Conservation (phyloP, 2,329 filamentous ascomycete species). For the Pestalotiopsis sp. region DNA sequence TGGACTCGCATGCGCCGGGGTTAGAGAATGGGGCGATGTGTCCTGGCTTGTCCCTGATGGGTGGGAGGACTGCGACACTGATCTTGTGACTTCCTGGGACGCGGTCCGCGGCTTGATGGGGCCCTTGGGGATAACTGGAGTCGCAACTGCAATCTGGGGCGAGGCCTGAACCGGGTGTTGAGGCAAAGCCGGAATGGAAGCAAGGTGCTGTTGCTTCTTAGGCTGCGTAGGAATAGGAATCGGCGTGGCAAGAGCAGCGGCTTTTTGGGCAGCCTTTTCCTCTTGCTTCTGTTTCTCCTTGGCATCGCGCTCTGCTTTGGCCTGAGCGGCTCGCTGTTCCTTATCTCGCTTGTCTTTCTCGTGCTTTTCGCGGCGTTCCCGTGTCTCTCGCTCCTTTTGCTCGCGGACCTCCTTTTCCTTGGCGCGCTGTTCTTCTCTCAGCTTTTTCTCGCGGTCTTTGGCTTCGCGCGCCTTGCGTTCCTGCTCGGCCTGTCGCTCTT, state of each 20-base stretch:
- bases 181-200: slow-evolving; percentile 54
- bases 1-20: slow-evolving; percentile 67
- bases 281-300: slow-evolving; percentile 49
- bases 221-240: slow-evolving; percentile 41
- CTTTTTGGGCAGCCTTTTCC: slow-evolving; percentile 45
- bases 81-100: slow-evolving; percentile 77
- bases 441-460: slow-evolving; percentile 81
- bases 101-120: slow-evolving; percentile 75
- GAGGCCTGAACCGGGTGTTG: slow-evolving; percentile 69
- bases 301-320: slow-evolving; percentile 48
- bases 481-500: slow-evolving; percentile 80
- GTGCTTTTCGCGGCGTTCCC: slow-evolving; percentile 59
- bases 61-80: slow-evolving; percentile 71
- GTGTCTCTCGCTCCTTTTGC: slow-evolving; percentile 65
- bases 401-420: slow-evolving; percentile 79
- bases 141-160: slow-evolving; percentile 77
- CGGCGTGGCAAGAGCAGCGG: slow-evolving; percentile 38
- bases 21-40: slow-evolving; percentile 61
- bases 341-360: slow-evolving; percentile 62
- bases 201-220: slow-evolving; percentile 43
- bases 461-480: slow-evolving; percentile 83
- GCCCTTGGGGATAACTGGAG: slow-evolving; percentile 82
- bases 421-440: slow-evolving; percentile 79
- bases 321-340: slow-evolving; percentile 46
- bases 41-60: slow-evolving; percentile 59